Base-by-base conservation (phyloP, 441 rosid genomes). In the Gossypium aridum region DNA sequence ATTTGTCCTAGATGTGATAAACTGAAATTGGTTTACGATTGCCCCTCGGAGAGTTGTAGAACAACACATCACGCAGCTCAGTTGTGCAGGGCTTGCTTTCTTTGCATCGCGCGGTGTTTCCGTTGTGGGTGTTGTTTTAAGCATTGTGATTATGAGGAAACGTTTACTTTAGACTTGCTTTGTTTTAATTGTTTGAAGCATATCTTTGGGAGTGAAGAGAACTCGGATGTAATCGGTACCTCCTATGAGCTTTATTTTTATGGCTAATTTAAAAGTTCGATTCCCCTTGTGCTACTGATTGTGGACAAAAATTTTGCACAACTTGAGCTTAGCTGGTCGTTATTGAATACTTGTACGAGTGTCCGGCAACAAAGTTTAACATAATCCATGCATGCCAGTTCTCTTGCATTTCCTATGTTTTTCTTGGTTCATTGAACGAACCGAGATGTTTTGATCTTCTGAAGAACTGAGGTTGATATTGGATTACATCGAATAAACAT, bases 111-210 rank as follows among this genome's bases (percentile, higher is more conserved):
- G 25, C 85, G 85, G 22, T 85, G 88, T 65, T 68, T 72, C 9
- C 73, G 39, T 6, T 85, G 88, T 69, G 88, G 88, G 4, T 54
- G 80, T n/a, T 85, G 86, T 73, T 55, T 83, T n/a, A 78, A 61
- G 63, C 80, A 81, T 47, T 75, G 76, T 69, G 83, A 76, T 9
- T 71, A 64, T 34, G 82, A 78, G 77, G 82, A 79, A n/a, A 72
- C 43, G 0, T 84, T 78, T 72, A 78, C 80, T 25, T 78, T 82
- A 71, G 82, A 77, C 14, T 76, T 66, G 20, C 71, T 78, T 75
- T 85, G 88, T 57, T 55, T 56, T 64, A 68, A 76, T 72, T 79
- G 75, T 56, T 57, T 66, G 61, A 72, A 73, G 51, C 70, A 71
- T 25, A 70, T 63, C 10, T 31, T 73, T 12, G 53, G 66, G 14